phyloP scores from a whole-genome alignment of 345 rosid genomes.

The Eutrema yunnanense region DNA sequence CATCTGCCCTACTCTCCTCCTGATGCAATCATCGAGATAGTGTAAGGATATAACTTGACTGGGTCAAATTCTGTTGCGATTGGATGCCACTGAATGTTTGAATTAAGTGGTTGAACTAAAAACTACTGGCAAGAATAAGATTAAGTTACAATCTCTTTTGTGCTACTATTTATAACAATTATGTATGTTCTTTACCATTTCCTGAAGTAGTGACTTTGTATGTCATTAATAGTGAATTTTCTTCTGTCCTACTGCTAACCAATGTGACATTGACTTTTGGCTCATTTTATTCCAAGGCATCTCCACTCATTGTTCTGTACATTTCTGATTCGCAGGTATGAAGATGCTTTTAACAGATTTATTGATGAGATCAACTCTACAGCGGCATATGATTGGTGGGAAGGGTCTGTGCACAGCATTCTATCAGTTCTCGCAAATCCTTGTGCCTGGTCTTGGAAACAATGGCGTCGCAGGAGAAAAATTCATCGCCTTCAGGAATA shows the following conservation, averaged over 20 bases:
- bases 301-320: neutral
- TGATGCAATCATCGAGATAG: constrained; percentile 80
- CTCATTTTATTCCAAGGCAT: neutral
- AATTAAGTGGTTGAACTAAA: constrained; percentile 16
- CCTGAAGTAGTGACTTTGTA: neutral
- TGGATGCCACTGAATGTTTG: constrained; percentile 16
- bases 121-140: neutral
- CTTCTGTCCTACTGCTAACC: neutral
- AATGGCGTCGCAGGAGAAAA: constrained; percentile 86
- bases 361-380: constrained; percentile 95
- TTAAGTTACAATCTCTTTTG: neutral
- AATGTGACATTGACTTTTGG: constrained; percentile 6
- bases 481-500: constrained; percentile 90
- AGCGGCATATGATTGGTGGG: constrained; percentile 99
- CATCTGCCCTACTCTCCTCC: constrained; percentile 96
- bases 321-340: constrained; percentile 57
- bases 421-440: constrained; percentile 90
- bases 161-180: neutral
- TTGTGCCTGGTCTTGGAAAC: constrained; percentile 99
- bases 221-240: neutral
- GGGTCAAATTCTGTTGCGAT: neutral
- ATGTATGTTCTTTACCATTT: neutral
- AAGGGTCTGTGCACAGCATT: constrained; percentile 95
- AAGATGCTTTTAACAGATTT: constrained; percentile 95
- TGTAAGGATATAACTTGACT: constrained; percentile 52